phyloP scores from a whole-genome alignment of 805 yeast genomes.

The Phaffomyces antillensis region DNA sequence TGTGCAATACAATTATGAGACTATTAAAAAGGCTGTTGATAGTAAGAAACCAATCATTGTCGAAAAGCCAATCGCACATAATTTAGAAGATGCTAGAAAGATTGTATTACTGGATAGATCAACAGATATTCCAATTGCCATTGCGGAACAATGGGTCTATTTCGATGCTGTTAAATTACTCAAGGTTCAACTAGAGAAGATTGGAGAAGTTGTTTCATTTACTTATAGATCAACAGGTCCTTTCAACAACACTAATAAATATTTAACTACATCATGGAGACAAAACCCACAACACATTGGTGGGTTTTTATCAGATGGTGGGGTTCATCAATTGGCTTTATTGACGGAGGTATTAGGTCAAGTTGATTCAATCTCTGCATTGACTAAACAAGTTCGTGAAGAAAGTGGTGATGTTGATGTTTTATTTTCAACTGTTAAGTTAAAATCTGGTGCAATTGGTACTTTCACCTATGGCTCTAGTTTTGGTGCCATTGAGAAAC shows the following conservation, averaged over 20 bases:
- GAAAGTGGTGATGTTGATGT: slow-evolving; percentile 80
- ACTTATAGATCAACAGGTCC: slow-evolving; percentile 72
- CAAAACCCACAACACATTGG: slow-evolving; percentile 87
- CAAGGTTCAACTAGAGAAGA: slow-evolving; percentile 52
- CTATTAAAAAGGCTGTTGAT: slow-evolving; percentile 61
- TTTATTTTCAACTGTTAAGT: slow-evolving; percentile 65
- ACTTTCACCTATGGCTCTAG: slow-evolving; percentile 23
- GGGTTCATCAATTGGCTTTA: slow-evolving; percentile 90
- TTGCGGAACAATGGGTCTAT: slow-evolving; percentile 85
- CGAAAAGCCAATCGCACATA: slow-evolving; percentile 93
- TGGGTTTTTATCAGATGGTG: slow-evolving; percentile 90
- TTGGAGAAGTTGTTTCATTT: slow-evolving; percentile 67
- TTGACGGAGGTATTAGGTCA: slow-evolving; percentile 77
- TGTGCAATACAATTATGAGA: slow-evolving; percentile 69
- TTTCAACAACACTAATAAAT: slow-evolving; percentile 53
- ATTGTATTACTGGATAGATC: slow-evolving; percentile 60
- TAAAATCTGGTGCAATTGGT: slow-evolving; percentile 68
- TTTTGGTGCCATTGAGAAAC: slow-evolving; percentile 75
- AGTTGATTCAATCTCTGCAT: slow-evolving; percentile 64
- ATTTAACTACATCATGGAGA: slow-evolving; percentile 77
- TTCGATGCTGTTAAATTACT: slow-evolving; percentile 51
- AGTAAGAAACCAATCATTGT: slow-evolving; percentile 72
- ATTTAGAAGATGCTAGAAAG: slow-evolving; percentile 69
- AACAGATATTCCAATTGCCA: slow-evolving; percentile 60
- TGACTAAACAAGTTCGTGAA: slow-evolving; percentile 68